phyloP scores from a whole-genome alignment of 1,139 yeast species.

The Candida tunisiensis region DNA sequence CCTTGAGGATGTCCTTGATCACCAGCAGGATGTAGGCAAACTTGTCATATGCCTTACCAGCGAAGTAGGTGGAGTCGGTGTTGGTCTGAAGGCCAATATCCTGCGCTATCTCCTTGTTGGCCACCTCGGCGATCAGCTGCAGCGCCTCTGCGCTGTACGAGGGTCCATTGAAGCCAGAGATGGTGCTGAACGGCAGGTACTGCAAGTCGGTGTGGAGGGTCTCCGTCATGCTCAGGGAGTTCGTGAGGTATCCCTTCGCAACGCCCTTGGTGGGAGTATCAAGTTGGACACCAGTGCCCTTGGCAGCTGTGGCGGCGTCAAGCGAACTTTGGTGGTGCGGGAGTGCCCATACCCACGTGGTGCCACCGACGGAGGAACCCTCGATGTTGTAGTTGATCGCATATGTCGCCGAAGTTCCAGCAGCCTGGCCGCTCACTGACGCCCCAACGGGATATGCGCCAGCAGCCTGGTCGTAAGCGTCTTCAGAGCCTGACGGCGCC shows the following conservation, averaged over 20 bases:
- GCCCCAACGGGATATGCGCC: conserved; percentile 37
- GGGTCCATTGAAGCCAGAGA: conserved; percentile 17
- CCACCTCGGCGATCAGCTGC: conserved; percentile 33
- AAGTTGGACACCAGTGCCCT: conserved; percentile 32
- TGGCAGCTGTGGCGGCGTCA: conserved; percentile 18
- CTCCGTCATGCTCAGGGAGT: conserved; percentile 32
- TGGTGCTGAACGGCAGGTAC: conserved; percentile 43
- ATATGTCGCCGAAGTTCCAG: conserved; percentile 29
- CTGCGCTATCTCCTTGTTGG: conserved; percentile 39
- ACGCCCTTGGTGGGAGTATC: conserved; percentile 50
- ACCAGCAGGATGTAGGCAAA: conserved; percentile 57
- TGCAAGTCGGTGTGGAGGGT: conserved; percentile 30
- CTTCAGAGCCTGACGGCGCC: conserved; percentile 24
- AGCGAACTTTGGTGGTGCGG: conserved; percentile 56
- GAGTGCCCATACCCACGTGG: conserved; percentile 43
- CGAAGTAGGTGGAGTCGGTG: conserved; percentile 36
- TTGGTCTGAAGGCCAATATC: conserved; percentile 36
- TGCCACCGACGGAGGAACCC: conserved; percentile 37
- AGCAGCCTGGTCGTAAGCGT: conserved; percentile 37
- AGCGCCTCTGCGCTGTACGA: conserved; percentile 35
- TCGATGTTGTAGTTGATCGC: conserved; percentile 32
- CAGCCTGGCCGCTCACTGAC: conserved; percentile 19
- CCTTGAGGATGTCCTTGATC: conserved; percentile 40
- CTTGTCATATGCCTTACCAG: conserved; percentile 63
- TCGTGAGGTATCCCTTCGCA: conserved; percentile 44